Percentiles rank a stretch among this genome's conserved stretches.
Conservation (phyloP, 768 basidiomycete species). For the Agrocybe praecox region DNA sequence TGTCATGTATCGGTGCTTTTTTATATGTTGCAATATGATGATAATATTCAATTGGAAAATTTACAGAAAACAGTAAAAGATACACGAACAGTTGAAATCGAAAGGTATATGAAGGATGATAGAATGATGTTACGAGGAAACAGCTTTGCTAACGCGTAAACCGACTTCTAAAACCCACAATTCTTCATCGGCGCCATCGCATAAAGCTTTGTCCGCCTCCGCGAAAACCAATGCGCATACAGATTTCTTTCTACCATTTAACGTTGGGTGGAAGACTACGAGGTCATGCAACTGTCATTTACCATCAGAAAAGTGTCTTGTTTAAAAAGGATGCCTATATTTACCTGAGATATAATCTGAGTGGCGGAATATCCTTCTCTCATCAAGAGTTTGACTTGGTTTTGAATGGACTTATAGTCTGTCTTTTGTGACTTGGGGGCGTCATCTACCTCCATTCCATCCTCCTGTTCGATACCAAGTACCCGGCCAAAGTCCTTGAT, state of each 20-base stretch:
- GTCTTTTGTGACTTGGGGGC: slow-evolving; percentile 28
- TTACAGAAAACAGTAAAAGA: slow-evolving; percentile 5
- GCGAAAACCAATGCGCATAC: slow-evolving; percentile 82
- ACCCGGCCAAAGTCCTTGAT: slow-evolving; percentile 69
- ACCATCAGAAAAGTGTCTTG: not conserved
- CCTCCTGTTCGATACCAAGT: slow-evolving; percentile 70
- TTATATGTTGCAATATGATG: not conserved
- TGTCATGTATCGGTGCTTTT: not conserved
- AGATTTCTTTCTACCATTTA: slow-evolving; percentile 82
- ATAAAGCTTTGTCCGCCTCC: slow-evolving; percentile 94
- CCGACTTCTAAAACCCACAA: slow-evolving; percentile 91
- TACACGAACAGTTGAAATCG: slow-evolving; percentile 2
- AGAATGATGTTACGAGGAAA: slow-evolving; percentile 29
- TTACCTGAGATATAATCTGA: slow-evolving; percentile 86
- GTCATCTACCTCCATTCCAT: slow-evolving; percentile 57
- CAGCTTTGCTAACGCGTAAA: slow-evolving; percentile 71
- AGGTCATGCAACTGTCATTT: slow-evolving; percentile 81
- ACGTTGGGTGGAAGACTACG: slow-evolving; percentile 78
- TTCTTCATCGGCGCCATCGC: slow-evolving; percentile 97
- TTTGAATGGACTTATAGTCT: slow-evolving; percentile 64
- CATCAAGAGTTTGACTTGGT: slow-evolving; percentile 74
- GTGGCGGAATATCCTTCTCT: slow-evolving; percentile 92
- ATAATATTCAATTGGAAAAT: not conserved
- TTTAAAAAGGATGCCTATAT: slow-evolving; percentile 17
- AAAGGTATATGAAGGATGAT: not conserved